Evolutionary conservation across 1,284 basidiomycete genomes (phyloP), one percentile per base, ranked within the genome.

Genomic region (Crocinoboletus sp.): DNA sequence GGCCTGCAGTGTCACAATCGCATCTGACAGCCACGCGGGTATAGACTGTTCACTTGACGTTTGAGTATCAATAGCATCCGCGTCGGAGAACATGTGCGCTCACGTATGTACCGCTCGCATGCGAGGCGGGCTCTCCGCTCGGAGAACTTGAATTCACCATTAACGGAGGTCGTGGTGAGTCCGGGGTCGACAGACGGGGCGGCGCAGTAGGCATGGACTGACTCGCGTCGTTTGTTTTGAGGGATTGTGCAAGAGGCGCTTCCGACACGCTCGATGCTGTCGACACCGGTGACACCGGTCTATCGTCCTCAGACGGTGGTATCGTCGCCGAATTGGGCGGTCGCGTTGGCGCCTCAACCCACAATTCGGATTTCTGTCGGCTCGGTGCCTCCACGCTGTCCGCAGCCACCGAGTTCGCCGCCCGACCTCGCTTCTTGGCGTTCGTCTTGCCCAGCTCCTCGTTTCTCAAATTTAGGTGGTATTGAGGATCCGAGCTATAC

Each of bases 401-500:
- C 3, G 68, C 64, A 36, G 73, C 70, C 13, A 69, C 69, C 20
- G 74, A 71, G 7, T 74, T 72, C 6, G 69, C 59, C 12, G 67
- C 72, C 1, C 76, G 76, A 23, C 76, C 76, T 49, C 76, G 74
- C 59, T 80, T 81, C 57, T 76, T 79, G 19, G 71, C 61, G 19
- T 58, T 60, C 16, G 72, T 68, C 59, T 75, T 77, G 13, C 70
- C 69, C 41, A 69, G 54, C 37, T 87, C 84, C 35, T 85, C 80
- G 39, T 70, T 72, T 54, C 72, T 74, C 41, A 79, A 58, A 27
- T 74, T 74, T 25, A 71, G 67, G 59, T 93, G 89, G 59, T 75
- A 82, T 33, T 82, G 80, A 1, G 78, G 76, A 59, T 84, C 80
- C 0, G 83, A 70, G 50, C 82, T 88, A 58, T 90, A 92, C 56